A percentile compares a stretch with the other conserved stretches of the same genome.
Conservation (phyloP, 2,329 filamentous ascomycete genomes). For the Fusarium brevicatenulatum region DNA sequence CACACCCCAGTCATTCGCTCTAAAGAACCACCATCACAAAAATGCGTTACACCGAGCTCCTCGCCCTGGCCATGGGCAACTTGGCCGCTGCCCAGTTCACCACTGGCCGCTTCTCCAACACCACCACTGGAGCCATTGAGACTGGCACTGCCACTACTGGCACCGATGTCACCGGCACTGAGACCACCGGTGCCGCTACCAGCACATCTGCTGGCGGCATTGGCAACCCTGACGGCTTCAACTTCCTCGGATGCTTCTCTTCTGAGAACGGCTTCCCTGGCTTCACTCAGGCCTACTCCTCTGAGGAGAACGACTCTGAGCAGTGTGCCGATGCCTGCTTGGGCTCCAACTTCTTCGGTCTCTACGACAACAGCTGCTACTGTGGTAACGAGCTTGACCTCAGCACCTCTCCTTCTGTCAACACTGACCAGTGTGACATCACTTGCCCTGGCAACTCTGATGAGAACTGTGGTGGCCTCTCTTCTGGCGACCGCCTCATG, state of each 20-base stretch:
- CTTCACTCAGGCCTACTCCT: slow-evolving; percentile 32
- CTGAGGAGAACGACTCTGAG: slow-evolving; percentile 26
- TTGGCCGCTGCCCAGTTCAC: slow-evolving; percentile 42
- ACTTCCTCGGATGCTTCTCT: slow-evolving; percentile 44
- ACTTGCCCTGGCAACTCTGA: slow-evolving; percentile 43
- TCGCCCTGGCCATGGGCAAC: slow-evolving; percentile 47
- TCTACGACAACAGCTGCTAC: slow-evolving; percentile 45
- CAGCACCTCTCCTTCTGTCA: slow-evolving; percentile 6
- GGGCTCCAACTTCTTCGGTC: slow-evolving; percentile 41
- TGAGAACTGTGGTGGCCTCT: slow-evolving; percentile 43
- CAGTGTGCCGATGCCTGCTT: slow-evolving; percentile 41
- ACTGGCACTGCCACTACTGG: slow-evolving; percentile 3
- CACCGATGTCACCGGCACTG: slow-evolving; percentile 1
- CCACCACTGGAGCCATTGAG: background rate
- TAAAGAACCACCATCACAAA: slow-evolving; percentile 18
- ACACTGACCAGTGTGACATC: slow-evolving; percentile 39
- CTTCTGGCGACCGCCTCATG: slow-evolving; percentile 9
- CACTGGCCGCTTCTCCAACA: slow-evolving; percentile 21
- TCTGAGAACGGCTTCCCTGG: slow-evolving; percentile 43
- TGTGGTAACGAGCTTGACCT: slow-evolving; percentile 40
- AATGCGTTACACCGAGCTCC: slow-evolving; percentile 46
- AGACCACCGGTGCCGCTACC: background rate
- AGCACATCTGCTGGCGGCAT: slow-evolving; percentile 7
- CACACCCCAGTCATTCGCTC: slow-evolving; percentile 42
- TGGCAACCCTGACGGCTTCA: slow-evolving; percentile 30